Conservation (phyloP, 306 rosid species). For the Spatholobus suberectus region DNA sequence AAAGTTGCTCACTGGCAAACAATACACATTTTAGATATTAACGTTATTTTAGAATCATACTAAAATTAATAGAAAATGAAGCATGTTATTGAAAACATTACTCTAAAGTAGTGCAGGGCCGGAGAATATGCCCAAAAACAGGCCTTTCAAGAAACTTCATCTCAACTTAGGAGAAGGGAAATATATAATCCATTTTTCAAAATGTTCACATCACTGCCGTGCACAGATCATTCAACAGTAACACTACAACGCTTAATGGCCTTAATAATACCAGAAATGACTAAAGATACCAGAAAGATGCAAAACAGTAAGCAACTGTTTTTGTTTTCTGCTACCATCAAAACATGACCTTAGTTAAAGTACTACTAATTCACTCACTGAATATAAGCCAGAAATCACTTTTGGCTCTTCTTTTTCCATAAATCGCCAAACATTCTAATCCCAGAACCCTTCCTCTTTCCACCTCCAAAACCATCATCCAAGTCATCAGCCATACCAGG, state of each 20-base stretch:
- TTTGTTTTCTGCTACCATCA: slow-evolving; percentile 39
- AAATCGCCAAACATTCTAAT: slow-evolving; percentile 84
- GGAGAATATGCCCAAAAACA: slow-evolving; percentile 24
- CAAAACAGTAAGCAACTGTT: slow-evolving; percentile 65
- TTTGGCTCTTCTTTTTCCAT: slow-evolving; percentile 83
- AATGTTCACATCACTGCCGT: slow-evolving; percentile 38
- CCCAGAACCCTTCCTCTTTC: slow-evolving; percentile 82
- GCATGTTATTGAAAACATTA: not conserved
- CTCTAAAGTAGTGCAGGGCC: not conserved
- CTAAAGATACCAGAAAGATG: slow-evolving; percentile 31
- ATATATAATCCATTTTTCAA: slow-evolving; percentile 24
- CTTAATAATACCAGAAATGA: slow-evolving; percentile 41
- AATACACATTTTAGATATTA: not conserved
- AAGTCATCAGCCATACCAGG: slow-evolving; percentile 68
- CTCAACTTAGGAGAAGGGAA: slow-evolving; percentile 13
- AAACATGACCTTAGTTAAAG: slow-evolving; percentile 37
- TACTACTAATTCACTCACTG: slow-evolving; percentile 8
- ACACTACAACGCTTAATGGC: slow-evolving; percentile 27
- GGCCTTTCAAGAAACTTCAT: slow-evolving; percentile 35
- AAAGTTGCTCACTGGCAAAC: not conserved
- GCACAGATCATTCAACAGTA: slow-evolving; percentile 40
- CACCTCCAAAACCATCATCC: slow-evolving; percentile 70
- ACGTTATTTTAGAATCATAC: not conserved
- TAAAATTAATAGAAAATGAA: not conserved
- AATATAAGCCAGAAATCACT: slow-evolving; percentile 42